A percentile compares a stretch with the other conserved stretches of the same genome.
These are phyloP conservation scores for Mesostigma viride DNA, from an alignment of 139 green algal genomes.

Conservation along the genomic window DNA sequence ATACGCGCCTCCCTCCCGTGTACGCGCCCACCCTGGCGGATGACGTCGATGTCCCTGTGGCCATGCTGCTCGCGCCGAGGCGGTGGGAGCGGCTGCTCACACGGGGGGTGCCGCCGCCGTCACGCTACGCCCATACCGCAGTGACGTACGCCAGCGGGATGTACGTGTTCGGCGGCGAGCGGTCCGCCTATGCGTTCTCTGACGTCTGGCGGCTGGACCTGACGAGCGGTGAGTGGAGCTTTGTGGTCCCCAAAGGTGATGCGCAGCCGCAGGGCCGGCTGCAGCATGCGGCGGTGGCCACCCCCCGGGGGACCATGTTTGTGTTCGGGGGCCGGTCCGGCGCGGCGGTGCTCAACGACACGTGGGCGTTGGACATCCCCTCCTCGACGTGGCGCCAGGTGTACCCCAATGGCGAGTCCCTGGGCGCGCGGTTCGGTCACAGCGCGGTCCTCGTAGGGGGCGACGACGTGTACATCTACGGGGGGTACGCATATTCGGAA, in stretches of 20 bases:
- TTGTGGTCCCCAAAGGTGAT: constrained; percentile 1
- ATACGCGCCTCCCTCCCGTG: too few species aligned
- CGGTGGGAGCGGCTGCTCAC: too few species aligned
- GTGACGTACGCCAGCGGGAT: constrained; percentile 12
- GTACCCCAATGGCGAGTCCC: background rate
- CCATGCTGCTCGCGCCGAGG: too few species aligned
- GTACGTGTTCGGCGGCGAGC: constrained; percentile 33
- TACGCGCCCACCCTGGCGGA: too few species aligned
- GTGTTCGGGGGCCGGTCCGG: constrained; percentile 10
- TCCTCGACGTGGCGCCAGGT: constrained; percentile 3
- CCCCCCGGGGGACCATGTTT: constrained; percentile 9
- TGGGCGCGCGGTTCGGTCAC: constrained; percentile 13
- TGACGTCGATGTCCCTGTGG: too few species aligned
- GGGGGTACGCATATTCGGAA: constrained; percentile 26
- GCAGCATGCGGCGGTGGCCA: constrained; percentile 15
- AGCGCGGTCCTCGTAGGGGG: background rate
- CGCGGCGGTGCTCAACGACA: constrained; percentile 4
- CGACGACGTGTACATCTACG: constrained; percentile 18
- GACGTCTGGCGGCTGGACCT: constrained; percentile 29
- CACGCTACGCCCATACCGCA: constrained; percentile 15
- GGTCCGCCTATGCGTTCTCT: constrained; percentile 20
- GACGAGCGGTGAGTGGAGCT: background rate
- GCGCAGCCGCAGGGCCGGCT: constrained; percentile 3
- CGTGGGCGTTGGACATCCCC: constrained; percentile 17
- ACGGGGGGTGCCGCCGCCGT: constrained; percentile 9